A percentile compares a stretch with the other conserved stretches of the same genome.
These are phyloP conservation scores for Ophiostoma quercus DNA, from an alignment of 2,329 filamentous ascomycete species.

Conservation along the genomic window DNA sequence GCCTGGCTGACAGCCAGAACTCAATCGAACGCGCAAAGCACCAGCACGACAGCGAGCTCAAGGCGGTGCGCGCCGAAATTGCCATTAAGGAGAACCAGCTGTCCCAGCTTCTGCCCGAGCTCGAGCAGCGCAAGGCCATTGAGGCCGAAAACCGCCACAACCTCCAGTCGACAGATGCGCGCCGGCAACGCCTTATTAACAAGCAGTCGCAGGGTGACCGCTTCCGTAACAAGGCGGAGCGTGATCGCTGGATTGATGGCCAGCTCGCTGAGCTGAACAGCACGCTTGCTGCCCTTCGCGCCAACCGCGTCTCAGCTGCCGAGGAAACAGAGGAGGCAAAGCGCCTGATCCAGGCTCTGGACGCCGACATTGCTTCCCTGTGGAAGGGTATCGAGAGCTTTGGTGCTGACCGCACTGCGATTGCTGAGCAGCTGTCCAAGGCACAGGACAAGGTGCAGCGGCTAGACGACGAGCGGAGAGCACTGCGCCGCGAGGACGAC, in stretches of 20 bases:
- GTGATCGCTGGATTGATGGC: slow-evolving; percentile 73
- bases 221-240: slow-evolving; percentile 82
- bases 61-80: slow-evolving; percentile 68
- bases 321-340: slow-evolving; percentile 61
- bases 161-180: slow-evolving; percentile 69
- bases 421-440: slow-evolving; percentile 67
- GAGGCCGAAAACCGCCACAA: slow-evolving; percentile 66
- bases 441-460: slow-evolving; percentile 75
- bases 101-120: slow-evolving; percentile 67
- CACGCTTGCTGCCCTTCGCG: slow-evolving; percentile 73
- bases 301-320: slow-evolving; percentile 74
- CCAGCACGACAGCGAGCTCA: slow-evolving; percentile 66
- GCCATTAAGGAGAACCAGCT: slow-evolving; percentile 71
- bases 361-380: slow-evolving; percentile 63
- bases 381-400: slow-evolving; percentile 77
- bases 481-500: slow-evolving; percentile 82
- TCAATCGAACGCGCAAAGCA: slow-evolving; percentile 67
- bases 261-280: slow-evolving; percentile 77
- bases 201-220: slow-evolving; percentile 87
- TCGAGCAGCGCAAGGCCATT: slow-evolving; percentile 64
- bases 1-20: slow-evolving; percentile 74
- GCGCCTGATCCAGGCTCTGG: slow-evolving; percentile 46
- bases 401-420: slow-evolving; percentile 64
- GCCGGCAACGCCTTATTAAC: slow-evolving; percentile 72
- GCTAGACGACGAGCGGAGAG: slow-evolving; percentile 79